Evolutionary conservation across 805 yeast species (phyloP).

Genomic region (Ascoidea asiatica): DNA sequence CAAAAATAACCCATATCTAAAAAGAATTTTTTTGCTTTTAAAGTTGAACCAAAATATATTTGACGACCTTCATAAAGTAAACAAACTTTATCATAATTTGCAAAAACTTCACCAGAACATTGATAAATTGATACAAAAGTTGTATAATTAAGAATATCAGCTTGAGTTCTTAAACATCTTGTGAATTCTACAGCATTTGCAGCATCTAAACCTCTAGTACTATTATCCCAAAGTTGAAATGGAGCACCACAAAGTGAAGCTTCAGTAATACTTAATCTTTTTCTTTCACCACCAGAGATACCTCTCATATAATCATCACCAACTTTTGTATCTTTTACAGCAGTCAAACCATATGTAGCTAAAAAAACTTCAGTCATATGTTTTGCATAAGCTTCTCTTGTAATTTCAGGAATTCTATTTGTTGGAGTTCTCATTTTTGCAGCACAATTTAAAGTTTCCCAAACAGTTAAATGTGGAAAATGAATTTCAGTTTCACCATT

Average conservation of each 20-base stretch:
- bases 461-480: constrained; percentile 51
- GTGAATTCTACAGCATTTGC: constrained; percentile 48
- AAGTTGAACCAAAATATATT: constrained; percentile 35
- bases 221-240: constrained; percentile 42
- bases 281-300: constrained; percentile 66
- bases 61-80: constrained; percentile 44
- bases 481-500: constrained; percentile 50
- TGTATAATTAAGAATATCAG: constrained; percentile 33
- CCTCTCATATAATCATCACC: constrained; percentile 59
- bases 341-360: constrained; percentile 36
- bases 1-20: constrained; percentile 41
- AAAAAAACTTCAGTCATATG: constrained; percentile 35
- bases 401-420: constrained; percentile 37
- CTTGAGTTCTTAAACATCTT: constrained; percentile 37
- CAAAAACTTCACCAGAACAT: constrained; percentile 40
- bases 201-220: constrained; percentile 52
- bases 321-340: constrained; percentile 50
- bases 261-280: constrained; percentile 62
- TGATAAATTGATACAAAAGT: constrained; percentile 52
- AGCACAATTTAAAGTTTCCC: constrained; percentile 42
- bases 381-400: constrained; percentile 32
- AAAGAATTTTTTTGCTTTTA: constrained; percentile 33
- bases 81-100: constrained; percentile 37
- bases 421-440: constrained; percentile 42
- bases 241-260: constrained; percentile 34